Conservation (phyloP, 1,284 basidiomycete species). For the Cerioporus squamosus region DNA sequence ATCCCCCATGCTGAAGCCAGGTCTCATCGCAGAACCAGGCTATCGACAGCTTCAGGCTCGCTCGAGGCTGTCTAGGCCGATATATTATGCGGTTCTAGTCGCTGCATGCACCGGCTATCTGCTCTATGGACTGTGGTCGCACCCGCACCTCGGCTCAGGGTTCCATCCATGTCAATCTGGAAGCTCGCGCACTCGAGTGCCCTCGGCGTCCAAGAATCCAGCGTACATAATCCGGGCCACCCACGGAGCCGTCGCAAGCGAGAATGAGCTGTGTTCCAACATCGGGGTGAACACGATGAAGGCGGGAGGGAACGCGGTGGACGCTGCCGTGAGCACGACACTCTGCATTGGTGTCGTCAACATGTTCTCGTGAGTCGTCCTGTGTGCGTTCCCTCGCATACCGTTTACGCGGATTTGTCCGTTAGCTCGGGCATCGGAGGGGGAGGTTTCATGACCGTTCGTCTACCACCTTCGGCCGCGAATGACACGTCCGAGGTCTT, state of each 20-base stretch:
- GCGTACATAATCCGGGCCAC: conserved; percentile 75
- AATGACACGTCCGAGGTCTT: conserved; percentile 62
- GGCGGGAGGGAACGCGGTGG: conserved; percentile 90
- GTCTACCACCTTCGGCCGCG: conserved; percentile 61
- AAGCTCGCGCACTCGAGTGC: conserved; percentile 19
- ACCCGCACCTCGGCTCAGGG: not conserved
- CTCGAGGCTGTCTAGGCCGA: not conserved
- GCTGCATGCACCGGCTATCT: not conserved
- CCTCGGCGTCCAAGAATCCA: conserved; percentile 54
- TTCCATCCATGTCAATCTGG: not conserved
- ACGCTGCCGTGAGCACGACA: conserved; percentile 82
- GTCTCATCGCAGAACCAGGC: conserved; percentile 14
- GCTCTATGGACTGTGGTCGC: not conserved
- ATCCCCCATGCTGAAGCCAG: conserved; percentile 19
- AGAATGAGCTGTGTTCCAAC: conserved; percentile 83
- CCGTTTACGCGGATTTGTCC: not conserved
- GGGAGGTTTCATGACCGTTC: conserved; percentile 91
- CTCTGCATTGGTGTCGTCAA: conserved; percentile 89
- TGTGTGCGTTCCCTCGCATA: not conserved
- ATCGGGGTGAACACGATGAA: conserved; percentile 80
- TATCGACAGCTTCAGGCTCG: not conserved
- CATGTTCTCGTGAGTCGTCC: conserved; percentile 76
- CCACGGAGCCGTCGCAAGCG: conserved; percentile 86
- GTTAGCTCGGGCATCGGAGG: conserved; percentile 85
- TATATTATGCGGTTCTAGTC: not conserved